Evolutionary conservation across 345 rosid genomes (phyloP), one percentile per base, ranked within the genome.

Genomic region (Stellera chamaejasme): DNA sequence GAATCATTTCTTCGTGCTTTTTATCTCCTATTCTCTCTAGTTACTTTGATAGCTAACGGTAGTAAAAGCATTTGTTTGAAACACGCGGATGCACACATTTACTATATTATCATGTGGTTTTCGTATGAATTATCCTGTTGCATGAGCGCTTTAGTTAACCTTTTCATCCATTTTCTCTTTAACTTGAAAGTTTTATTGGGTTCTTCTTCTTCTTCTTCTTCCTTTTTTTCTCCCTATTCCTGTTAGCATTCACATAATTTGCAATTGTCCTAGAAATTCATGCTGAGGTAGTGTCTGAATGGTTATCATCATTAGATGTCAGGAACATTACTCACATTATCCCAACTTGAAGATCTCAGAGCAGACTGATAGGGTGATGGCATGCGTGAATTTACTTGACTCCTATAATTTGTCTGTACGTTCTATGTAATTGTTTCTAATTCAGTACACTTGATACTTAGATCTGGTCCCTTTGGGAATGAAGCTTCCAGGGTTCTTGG

Each of bases 401-500:
- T 56, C 11, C 13, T 4, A 13, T 27, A 23, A 4, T 23, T 10
- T 23, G 13, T 50, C 2, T 10, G 28, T 11, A n/a, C 54, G 42
- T 11, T 61, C 52, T 11, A 16, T 39, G 10, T 2, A 32, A 13
- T 27, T 43, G 14, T 15, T 64, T 60, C 48, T 65, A 67, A 25
- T 58, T 64, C 61, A 44, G 43, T 61, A 54, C 10, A 23, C 52
- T 68, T 63, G 43, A 23, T 56, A 15, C 68, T 52, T 67, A 91
- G 98, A 78, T 62, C 71, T 63, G 98, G 94, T 54, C 68, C 42
- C 27, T 86, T 92, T 64, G 98, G 98, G 43, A 66, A 69, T 62
- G 97, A 92, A 82, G 89, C 89, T 67, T 79, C 78, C 10, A 79
- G 91, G 62, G 97, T 92, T 63, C 96, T 92, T 66, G 98, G 98